Percentiles rank a stretch among this genome's conserved stretches.
phyloP scores from a whole-genome alignment of 352 stramenopile species.

The Globisporangium heterothallicum region DNA sequence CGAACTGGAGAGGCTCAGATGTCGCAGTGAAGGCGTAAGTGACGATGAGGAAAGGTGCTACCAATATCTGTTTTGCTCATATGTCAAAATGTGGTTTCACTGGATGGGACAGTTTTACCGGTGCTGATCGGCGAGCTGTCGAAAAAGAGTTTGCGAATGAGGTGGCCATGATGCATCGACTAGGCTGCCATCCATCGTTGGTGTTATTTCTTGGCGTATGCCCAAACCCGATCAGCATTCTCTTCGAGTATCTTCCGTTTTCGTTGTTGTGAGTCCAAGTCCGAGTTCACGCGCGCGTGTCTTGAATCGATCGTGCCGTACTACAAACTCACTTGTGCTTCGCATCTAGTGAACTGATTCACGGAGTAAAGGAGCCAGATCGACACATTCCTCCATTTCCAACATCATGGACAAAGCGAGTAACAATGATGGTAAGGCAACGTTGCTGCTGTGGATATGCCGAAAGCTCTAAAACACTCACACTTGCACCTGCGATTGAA shows the following conservation, averaged over 20 bases:
- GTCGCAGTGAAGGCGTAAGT: constrained; percentile 74
- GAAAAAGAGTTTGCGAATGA: constrained; percentile 77
- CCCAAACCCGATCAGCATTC: constrained; percentile 45
- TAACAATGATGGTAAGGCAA: constrained; percentile 65
- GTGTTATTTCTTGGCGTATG: constrained; percentile 70
- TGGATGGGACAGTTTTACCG: constrained; percentile 37
- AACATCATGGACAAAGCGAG: constrained; percentile 69
- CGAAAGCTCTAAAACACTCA: background rate
- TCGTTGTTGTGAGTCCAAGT: constrained; percentile 73
- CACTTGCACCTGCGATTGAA: constrained; percentile 1
- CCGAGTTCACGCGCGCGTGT: background rate
- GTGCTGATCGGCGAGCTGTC: constrained; percentile 30
- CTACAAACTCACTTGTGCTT: background rate
- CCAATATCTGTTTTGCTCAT: background rate
- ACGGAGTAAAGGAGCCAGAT: constrained; percentile 46
- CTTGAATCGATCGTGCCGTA: background rate
- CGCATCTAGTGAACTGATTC: constrained; percentile 62
- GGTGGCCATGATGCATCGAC: constrained; percentile 58
- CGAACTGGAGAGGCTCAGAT: constrained; percentile 65
- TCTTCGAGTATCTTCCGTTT: constrained; percentile 76
- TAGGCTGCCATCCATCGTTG: constrained; percentile 63
- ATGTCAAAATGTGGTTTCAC: background rate
- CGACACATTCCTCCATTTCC: constrained; percentile 58
- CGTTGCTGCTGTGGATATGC: background rate
- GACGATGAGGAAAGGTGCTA: background rate